phyloP scores from a whole-genome alignment of 257 asterid genomes.

The Solanum dulcamara region DNA sequence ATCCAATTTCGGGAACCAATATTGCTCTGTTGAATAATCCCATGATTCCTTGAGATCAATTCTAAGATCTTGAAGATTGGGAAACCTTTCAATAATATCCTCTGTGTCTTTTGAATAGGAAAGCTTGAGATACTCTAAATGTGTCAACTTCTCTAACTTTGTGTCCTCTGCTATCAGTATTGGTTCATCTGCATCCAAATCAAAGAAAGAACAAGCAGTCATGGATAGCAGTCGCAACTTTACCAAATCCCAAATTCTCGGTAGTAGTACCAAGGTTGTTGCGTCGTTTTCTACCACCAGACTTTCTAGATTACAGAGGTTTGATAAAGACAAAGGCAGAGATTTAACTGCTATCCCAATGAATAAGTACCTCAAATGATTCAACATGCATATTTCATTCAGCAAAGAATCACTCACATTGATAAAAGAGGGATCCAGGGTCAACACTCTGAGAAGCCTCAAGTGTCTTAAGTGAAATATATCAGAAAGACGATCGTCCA shows the following conservation, averaged over 20 bases:
- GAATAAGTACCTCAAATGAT: too few species aligned
- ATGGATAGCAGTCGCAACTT: not conserved
- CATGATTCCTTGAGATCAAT: not conserved
- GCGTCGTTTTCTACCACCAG: not conserved
- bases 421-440: not conserved
- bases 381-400: too few species aligned
- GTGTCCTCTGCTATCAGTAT: too few species aligned
- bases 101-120: not conserved
- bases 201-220: not conserved
- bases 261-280: not conserved
- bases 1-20: not conserved
- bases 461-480: not conserved
- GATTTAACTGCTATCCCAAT: not conserved
- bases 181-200: not conserved
- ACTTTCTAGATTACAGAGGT: not conserved
- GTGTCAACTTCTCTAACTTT: not conserved
- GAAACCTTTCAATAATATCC: not conserved
- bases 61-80: not conserved
- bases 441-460: slow-evolving; percentile 9
- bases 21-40: not conserved
- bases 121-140: not conserved
- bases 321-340: not conserved
- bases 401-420: too few species aligned
- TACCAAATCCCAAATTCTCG: not conserved
- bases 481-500: not conserved